Evolutionary conservation across 306 rosid species (phyloP).

Genomic region (Heteromeles arbutifolia): DNA sequence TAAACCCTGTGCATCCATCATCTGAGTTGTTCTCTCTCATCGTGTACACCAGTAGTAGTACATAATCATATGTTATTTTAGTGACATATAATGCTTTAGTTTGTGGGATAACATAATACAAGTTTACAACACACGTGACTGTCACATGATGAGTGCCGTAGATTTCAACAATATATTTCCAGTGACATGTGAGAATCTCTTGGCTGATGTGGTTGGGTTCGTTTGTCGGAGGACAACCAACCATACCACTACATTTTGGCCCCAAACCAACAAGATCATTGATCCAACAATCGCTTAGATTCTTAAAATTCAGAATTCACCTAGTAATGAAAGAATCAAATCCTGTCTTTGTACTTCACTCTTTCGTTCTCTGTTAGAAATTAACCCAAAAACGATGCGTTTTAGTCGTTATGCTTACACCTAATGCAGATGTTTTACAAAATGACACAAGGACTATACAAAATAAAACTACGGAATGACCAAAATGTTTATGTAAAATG

Average conservation of each 20-base stretch:
- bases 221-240: neutral
- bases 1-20: neutral
- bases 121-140: neutral
- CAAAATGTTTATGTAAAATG: conserved; percentile 17
- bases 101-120: neutral
- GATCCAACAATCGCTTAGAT: neutral
- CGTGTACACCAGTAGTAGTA: no score
- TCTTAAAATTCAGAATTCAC: no score
- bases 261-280: neutral
- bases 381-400: neutral
- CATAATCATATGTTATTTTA: no score
- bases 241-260: neutral
- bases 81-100: no score
- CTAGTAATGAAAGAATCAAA: no score
- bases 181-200: neutral
- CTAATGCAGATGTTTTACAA: neutral
- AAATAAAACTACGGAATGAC: neutral
- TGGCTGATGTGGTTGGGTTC: neutral
- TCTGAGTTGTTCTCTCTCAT: no score
- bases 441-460: no score
- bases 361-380: neutral
- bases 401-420: neutral
- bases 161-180: neutral
- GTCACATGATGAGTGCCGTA: rapidly evolving
- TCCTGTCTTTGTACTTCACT: neutral